phyloP scores from a whole-genome alignment of 2,329 filamentous ascomycete species.

The Beauveria sp. region DNA sequence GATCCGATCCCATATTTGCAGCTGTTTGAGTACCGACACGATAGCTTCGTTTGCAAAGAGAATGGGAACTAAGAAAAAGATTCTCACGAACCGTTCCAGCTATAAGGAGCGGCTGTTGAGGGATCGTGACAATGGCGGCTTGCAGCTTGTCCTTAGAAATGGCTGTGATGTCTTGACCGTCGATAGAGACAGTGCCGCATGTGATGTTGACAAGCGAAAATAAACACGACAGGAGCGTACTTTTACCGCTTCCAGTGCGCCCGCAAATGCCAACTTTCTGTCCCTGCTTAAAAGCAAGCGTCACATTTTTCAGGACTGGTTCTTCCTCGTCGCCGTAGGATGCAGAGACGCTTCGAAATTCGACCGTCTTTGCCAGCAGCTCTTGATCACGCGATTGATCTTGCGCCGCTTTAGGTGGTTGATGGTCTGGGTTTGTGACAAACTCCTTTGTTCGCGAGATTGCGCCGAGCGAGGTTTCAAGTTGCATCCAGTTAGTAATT shows the following conservation, averaged over 20 bases:
- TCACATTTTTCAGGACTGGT: neutral
- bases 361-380: neutral
- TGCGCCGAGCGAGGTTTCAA: slow-evolving; percentile 23
- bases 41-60: slow-evolving; percentile 1
- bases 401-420: neutral
- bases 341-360: neutral
- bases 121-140: neutral
- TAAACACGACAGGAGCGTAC: neutral
- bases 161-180: neutral
- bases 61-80: neutral
- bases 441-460: slow-evolving; percentile 19
- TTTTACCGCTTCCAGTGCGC: neutral
- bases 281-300: neutral
- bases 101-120: neutral
- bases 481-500: slow-evolving; percentile 20
- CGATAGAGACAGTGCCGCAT: neutral
- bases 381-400: neutral
- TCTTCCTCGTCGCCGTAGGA: neutral
- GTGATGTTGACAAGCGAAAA: slow-evolving; percentile 1
- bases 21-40: neutral
- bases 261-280: slow-evolving; percentile 2
- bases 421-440: neutral
- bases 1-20: neutral
- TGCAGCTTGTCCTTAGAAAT: neutral
- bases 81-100: neutral